Conservation (phyloP, 768 basidiomycete genomes). For the Podaxis pistillaris region DNA sequence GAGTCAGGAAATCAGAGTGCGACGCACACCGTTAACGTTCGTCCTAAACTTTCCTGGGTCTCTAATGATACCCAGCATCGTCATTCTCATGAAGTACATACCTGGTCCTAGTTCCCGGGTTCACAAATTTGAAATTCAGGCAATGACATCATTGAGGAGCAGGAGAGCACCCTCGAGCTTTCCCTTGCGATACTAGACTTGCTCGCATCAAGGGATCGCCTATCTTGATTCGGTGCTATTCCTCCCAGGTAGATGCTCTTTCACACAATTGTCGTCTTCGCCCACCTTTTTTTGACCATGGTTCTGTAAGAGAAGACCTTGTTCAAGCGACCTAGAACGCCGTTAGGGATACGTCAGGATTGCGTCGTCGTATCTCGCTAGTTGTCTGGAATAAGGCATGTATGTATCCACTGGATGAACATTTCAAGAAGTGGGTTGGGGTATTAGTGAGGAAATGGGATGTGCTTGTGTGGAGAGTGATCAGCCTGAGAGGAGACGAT, state of each 20-base stretch:
- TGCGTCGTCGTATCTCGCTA: slow-evolving; percentile 42
- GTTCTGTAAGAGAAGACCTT: slow-evolving; percentile 44
- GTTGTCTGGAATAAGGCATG: slow-evolving; percentile 51
- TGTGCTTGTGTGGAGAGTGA: not conserved
- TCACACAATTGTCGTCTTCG: slow-evolving; percentile 38
- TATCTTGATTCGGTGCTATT: not conserved
- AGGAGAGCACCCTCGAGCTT: slow-evolving; percentile 5
- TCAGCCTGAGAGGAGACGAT: not conserved
- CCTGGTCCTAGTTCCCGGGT: slow-evolving; percentile 23
- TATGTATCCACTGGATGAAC: slow-evolving; percentile 44
- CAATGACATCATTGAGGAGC: slow-evolving; percentile 5
- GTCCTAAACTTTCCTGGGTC: slow-evolving; percentile 36
- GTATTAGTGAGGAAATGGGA: not conserved
- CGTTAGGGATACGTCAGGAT: slow-evolving; percentile 38
- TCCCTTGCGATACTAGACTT: slow-evolving; percentile 14
- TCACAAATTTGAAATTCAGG: not conserved
- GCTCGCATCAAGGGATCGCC: not conserved
- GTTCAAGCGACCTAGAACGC: slow-evolving; percentile 33
- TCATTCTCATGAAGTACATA: slow-evolving; percentile 50
- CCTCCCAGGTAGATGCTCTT: slow-evolving; percentile 35
- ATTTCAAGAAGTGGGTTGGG: not conserved
- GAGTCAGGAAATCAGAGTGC: not conserved
- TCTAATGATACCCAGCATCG: slow-evolving; percentile 51
- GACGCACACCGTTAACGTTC: slow-evolving; percentile 31
- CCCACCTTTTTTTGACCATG: slow-evolving; percentile 41